Evolutionary conservation across 148 eudicot genomes (phyloP).

Genomic region (Rhododendron vialii): DNA sequence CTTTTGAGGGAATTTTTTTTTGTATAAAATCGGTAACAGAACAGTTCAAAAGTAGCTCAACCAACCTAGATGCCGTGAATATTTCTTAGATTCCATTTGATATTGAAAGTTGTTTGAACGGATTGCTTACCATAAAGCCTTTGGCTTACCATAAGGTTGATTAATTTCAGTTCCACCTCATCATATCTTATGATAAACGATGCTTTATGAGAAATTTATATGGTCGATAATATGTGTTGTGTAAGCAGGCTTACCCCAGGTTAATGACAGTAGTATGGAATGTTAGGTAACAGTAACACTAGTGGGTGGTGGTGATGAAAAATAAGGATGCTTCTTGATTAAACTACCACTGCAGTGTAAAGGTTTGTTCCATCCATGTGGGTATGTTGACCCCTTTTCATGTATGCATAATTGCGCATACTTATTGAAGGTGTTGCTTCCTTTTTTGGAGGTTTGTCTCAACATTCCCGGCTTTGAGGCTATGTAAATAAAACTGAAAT

Average conservation of each 20-base stretch:
- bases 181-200: background rate
- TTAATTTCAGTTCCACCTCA: background rate
- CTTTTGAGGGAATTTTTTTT: too few species aligned
- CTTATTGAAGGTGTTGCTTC: background rate
- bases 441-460: background rate
- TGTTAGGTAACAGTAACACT: background rate
- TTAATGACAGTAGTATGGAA: background rate
- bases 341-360: background rate
- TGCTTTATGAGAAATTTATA: background rate
- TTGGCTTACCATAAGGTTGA: background rate
- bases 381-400: background rate
- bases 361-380: background rate
- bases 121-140: background rate
- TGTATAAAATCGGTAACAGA: background rate
- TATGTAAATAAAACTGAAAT: background rate
- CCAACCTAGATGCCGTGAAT: background rate
- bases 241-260: background rate
- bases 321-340: background rate
- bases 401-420: background rate
- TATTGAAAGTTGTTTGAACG: background rate
- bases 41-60: background rate
- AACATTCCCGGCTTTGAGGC: background rate
- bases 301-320: background rate
- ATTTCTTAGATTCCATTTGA: background rate
- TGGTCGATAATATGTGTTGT: background rate